Conservation (phyloP, 2,329 filamentous ascomycete species). For the Hortaea sp. region DNA sequence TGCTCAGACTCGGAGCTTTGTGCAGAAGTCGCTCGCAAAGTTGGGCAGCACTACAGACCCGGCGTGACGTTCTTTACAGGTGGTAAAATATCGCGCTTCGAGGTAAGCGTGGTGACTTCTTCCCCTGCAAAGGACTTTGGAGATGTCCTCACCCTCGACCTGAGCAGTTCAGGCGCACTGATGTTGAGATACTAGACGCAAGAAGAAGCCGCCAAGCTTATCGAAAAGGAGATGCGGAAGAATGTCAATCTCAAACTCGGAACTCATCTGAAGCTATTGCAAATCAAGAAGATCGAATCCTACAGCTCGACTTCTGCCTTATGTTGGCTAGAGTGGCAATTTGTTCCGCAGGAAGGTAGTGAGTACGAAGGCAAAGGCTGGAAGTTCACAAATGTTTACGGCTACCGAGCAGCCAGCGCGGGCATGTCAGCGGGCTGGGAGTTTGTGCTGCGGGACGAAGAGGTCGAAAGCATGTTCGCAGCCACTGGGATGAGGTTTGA, state of each 20-base stretch:
- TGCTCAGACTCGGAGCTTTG: slow-evolving; percentile 2
- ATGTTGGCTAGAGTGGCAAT: slow-evolving; percentile 7
- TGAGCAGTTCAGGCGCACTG: not conserved
- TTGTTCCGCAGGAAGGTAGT: slow-evolving; percentile 4
- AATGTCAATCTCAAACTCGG: slow-evolving; percentile 6
- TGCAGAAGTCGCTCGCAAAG: slow-evolving; percentile 1
- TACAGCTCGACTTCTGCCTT: slow-evolving; percentile 6
- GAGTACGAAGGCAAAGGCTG: slow-evolving; percentile 5
- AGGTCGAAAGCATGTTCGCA: slow-evolving; percentile 5
- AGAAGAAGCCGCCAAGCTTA: slow-evolving; percentile 4
- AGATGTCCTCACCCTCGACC: not conserved
- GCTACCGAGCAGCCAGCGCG: slow-evolving; percentile 3
- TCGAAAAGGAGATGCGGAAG: slow-evolving; percentile 8
- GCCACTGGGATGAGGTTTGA: slow-evolving; percentile 8
- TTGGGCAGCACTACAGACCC: slow-evolving; percentile 5
- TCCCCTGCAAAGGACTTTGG: no score
- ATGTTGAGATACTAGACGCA: slow-evolving; percentile 1
- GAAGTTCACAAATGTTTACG: slow-evolving; percentile 11
- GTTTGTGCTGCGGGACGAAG: slow-evolving; percentile 9
- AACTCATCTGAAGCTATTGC: slow-evolving; percentile 4
- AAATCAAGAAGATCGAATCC: slow-evolving; percentile 1
- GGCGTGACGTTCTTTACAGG: slow-evolving; percentile 9
- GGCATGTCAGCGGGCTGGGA: slow-evolving; percentile 6
- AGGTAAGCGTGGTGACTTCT: slow-evolving; percentile 1
- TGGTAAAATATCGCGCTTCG: slow-evolving; percentile 6